A percentile compares a stretch with the other conserved stretches of the same genome.
Evolutionary conservation across 1,284 basidiomycete genomes (phyloP).

Genomic region (Moesziomyces sp.): DNA sequence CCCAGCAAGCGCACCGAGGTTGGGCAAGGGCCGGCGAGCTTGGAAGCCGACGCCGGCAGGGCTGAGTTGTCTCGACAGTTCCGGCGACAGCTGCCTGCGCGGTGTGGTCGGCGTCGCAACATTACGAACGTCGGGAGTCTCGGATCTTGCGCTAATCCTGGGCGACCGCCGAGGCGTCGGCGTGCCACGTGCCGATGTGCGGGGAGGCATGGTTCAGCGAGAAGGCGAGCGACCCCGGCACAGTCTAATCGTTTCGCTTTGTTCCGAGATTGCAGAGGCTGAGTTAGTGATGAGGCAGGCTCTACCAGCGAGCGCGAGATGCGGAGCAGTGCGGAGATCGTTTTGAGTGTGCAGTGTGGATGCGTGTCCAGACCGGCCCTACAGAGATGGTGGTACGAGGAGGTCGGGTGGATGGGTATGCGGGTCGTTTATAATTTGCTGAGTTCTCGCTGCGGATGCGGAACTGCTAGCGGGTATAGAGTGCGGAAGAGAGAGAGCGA

Average conservation of each 20-base stretch:
- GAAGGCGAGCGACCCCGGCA: too few relatives aligned
- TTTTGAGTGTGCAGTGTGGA: background rate
- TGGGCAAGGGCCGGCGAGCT: slow-evolving; percentile 6
- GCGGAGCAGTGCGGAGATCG: too few relatives aligned
- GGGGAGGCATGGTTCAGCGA: slow-evolving; percentile 13
- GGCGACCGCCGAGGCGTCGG: slow-evolving; percentile 21
- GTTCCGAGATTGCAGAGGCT: background rate
- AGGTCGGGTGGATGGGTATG: background rate
- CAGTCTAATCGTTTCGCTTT: background rate
- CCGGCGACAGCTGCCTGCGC: slow-evolving; percentile 24
- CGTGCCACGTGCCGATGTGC: slow-evolving; percentile 7
- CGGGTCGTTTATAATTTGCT: background rate
- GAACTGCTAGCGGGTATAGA: background rate
- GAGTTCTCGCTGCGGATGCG: background rate
- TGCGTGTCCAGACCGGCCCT: background rate
- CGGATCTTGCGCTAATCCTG: slow-evolving; percentile 20
- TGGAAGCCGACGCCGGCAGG: slow-evolving; percentile 11
- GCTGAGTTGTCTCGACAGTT: slow-evolving; percentile 30
- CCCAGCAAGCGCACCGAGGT: slow-evolving; percentile 4
- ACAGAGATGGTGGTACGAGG: background rate
- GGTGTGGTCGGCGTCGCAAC: slow-evolving; percentile 1
- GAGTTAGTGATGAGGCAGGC: too few relatives aligned
- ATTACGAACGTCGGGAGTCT: slow-evolving; percentile 19
- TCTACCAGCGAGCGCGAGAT: background rate
- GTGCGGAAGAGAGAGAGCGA: background rate